A percentile compares a stretch with the other conserved stretches of the same genome.
These are phyloP conservation scores for Teratosphaeria destructans DNA, from an alignment of 2,329 filamentous ascomycete genomes.

Conservation along the genomic window DNA sequence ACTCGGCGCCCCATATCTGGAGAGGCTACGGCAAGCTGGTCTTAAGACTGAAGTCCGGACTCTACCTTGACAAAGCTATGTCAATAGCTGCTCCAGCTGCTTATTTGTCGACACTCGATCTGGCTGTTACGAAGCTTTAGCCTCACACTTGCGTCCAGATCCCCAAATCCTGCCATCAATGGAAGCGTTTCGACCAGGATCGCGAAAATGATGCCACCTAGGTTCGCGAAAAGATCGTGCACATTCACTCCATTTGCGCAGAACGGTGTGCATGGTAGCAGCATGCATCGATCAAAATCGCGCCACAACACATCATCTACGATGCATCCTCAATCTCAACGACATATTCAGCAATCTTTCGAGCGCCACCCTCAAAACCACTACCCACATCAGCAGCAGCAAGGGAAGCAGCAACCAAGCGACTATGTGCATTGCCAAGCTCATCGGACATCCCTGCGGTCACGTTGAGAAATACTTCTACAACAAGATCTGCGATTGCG, in stretches of 20 bases:
- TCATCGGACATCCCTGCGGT: slow-evolving; percentile 8
- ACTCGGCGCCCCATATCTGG: slow-evolving; percentile 56
- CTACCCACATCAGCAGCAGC: not conserved
- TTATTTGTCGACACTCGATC: no score
- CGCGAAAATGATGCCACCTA: not conserved
- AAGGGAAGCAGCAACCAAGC: not conserved
- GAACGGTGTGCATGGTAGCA: not conserved
- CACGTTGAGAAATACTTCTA: slow-evolving; percentile 7
- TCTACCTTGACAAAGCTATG: slow-evolving; percentile 17
- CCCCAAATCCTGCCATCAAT: not conserved
- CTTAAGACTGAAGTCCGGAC: slow-evolving; percentile 47
- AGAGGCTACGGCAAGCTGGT: slow-evolving; percentile 50
- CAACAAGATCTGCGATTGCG: slow-evolving; percentile 1
- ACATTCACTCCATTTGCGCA: not conserved
- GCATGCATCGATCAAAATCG: no score
- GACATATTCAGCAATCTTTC: not conserved
- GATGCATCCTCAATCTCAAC: not conserved
- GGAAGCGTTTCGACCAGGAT: not conserved
- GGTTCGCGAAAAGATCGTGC: not conserved
- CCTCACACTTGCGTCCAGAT: not conserved
- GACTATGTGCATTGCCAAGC: slow-evolving; percentile 10
- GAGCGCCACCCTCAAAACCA: not conserved
- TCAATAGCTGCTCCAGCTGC: not conserved
- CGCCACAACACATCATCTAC: not conserved
- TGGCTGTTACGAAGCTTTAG: no score